These are phyloP conservation scores for Geotrichum citri-aurantii DNA, from an alignment of 1,139 yeast species.

Conservation along the genomic window DNA sequence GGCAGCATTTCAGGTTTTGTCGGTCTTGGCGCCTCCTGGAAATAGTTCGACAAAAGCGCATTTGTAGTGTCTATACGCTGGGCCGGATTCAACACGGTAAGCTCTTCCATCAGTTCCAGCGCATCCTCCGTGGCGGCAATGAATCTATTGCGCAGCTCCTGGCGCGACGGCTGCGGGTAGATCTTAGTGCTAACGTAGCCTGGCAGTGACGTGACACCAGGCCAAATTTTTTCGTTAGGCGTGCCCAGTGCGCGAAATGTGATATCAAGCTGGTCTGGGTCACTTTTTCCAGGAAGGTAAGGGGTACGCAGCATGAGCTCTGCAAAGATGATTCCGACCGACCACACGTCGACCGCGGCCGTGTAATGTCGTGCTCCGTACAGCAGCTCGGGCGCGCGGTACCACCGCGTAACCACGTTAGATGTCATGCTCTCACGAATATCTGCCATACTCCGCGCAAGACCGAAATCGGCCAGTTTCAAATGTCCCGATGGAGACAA, in stretches of 20 bases:
- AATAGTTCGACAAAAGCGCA: constrained; percentile 65
- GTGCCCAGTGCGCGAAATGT: constrained; percentile 95
- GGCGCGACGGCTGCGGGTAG: constrained; percentile 80
- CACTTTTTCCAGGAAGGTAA: constrained; percentile 87
- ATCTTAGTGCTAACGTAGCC: constrained; percentile 44
- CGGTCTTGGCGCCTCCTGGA: constrained; percentile 69
- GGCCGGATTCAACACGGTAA: constrained; percentile 77
- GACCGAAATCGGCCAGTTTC: constrained; percentile 95
- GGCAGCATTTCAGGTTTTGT: constrained; percentile 70
- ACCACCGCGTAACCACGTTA: constrained; percentile 96
- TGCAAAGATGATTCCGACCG: constrained; percentile 92
- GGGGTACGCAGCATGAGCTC: constrained; percentile 94
- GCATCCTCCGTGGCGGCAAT: constrained; percentile 91
- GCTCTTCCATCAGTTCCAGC: constrained; percentile 61
- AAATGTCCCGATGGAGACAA: constrained; percentile 81
- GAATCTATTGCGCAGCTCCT: constrained; percentile 75
- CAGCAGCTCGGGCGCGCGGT: constrained; percentile 87
- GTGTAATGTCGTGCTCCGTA: constrained; percentile 89
- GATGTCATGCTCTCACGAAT: constrained; percentile 73
- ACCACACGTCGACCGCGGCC: constrained; percentile 87
- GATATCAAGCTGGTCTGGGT: constrained; percentile 79
- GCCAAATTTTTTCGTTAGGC: constrained; percentile 91
- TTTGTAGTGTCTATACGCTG: constrained; percentile 60
- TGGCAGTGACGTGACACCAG: constrained; percentile 76
- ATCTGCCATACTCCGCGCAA: constrained; percentile 74